These are phyloP conservation scores for Carex littledalei DNA, from an alignment of 176 grass and related monocot species.

Conservation along the genomic window DNA sequence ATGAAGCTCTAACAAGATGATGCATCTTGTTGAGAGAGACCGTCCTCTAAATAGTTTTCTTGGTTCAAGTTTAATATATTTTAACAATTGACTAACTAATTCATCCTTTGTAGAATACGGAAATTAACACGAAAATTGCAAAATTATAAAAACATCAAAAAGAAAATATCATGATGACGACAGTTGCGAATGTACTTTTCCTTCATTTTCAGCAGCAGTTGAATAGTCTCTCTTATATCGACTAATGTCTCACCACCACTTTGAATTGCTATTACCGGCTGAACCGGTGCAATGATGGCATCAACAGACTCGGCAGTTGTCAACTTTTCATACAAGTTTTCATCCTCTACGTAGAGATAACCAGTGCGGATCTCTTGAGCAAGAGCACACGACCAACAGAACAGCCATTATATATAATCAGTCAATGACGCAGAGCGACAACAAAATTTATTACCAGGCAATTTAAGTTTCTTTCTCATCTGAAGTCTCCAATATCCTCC, in stretches of 20 bases:
- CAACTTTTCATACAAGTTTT: constrained; percentile 32
- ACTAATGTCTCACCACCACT: background rate
- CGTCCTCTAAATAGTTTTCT: background rate
- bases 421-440: constrained; percentile 42
- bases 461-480: constrained; percentile 57
- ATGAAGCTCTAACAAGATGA: background rate
- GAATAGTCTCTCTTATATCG: background rate
- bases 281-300: constrained; percentile 40
- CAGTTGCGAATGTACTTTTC: background rate
- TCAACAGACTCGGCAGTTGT: background rate
- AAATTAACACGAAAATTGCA: background rate
- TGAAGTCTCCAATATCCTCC: constrained; percentile 92
- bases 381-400: constrained; percentile 75
- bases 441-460: constrained; percentile 35
- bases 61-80: background rate
- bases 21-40: no score
- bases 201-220: background rate
- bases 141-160: background rate
- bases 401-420: constrained; percentile 62
- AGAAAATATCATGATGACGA: background rate
- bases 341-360: constrained; percentile 48
- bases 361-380: constrained; percentile 83
- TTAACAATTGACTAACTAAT: background rate
- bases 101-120: background rate
- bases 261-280: constrained; percentile 31